Evolutionary conservation across 768 basidiomycete species (phyloP), one percentile per base, ranked within the genome.

Genomic region (Leccinellum rugosiceps): DNA sequence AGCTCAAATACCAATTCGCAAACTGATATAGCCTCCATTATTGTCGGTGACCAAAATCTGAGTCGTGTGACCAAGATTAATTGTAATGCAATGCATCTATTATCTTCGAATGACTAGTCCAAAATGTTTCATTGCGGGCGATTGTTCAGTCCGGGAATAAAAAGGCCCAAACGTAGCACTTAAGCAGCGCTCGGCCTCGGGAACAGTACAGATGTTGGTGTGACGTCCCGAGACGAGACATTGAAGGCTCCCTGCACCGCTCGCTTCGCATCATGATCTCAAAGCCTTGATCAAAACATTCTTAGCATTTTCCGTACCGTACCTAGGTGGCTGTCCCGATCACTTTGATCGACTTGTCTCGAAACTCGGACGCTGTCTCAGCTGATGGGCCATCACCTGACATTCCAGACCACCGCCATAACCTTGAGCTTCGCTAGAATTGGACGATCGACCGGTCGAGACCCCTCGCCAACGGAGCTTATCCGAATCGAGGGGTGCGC

Each of bases 401-500:
- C 38, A 41, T 41, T 41, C 38, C 38, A 41, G 17, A 41, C 38
- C 38, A 41, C 38, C 38, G 38, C 19, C 38, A 41, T 43, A 43
- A 19, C 41, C 11, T 43, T 43, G 41, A 43, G 41, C n/a, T 19
- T n/a, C 11, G 19, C 41, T 43, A 3, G 31, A 31, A 31, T 6
- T 43, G 19, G 19, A 43, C 10, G 19, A 43, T 43, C n/a, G 41
- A 49, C 49, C n/a, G 50, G 52, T 55, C 64, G 34, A 66, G 63
- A 53, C 54, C n/a, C 11, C 4, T 38, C 17, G 9, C 17, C 9
- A 5, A 15, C 53, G 65, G 61, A 64, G 53, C 64, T 52, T 46
- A 45, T 45, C 51, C 58, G 48, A 6, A 44, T 64, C 53, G 53
- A 53, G 61, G 56, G 56, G 46, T 54, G 43, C 57, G 53, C 53